These are phyloP conservation scores for Porphyridium purpureum DNA, from an alignment of 23 red algal genomes.

Conservation along the genomic window DNA sequence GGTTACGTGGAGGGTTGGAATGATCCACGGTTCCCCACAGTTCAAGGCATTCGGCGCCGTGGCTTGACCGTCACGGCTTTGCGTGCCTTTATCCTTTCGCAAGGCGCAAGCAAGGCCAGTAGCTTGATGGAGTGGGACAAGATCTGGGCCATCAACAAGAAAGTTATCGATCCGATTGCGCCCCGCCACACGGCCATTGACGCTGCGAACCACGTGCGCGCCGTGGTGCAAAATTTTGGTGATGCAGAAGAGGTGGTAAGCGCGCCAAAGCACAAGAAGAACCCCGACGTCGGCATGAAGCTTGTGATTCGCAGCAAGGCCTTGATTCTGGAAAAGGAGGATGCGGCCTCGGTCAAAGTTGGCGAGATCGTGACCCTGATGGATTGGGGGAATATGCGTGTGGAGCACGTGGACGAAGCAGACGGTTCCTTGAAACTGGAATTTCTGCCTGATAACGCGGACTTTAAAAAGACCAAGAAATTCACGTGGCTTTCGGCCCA, in stretches of 20 bases:
- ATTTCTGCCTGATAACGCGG: constrained; percentile 77
- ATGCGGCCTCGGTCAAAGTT: constrained; percentile 37
- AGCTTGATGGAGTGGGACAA: constrained; percentile 96
- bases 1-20: constrained; percentile 80
- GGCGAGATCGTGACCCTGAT: constrained; percentile 90
- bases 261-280: constrained; percentile 83
- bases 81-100: constrained; percentile 75
- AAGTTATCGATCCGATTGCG: constrained; percentile 82
- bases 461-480: constrained; percentile 96
- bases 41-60: constrained; percentile 61
- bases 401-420: constrained; percentile 5
- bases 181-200: constrained; percentile 74
- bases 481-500: constrained; percentile 65
- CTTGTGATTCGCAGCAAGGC: constrained; percentile 25
- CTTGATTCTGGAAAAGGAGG: constrained; percentile 67
- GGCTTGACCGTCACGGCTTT: neutral
- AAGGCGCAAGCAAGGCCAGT: constrained; percentile 59
- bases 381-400: constrained; percentile 93
- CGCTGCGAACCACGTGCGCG: neutral
- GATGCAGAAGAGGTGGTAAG: constrained; percentile 34
- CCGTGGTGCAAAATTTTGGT: constrained; percentile 12
- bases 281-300: constrained; percentile 62
- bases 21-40: constrained; percentile 95
- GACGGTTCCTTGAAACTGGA: constrained; percentile 16
- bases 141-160: constrained; percentile 98